Percentiles rank a stretch among this genome's conserved stretches.
Evolutionary conservation across 208 protist genomes (phyloP).

Genomic region (Histomonas meleagridis): DNA sequence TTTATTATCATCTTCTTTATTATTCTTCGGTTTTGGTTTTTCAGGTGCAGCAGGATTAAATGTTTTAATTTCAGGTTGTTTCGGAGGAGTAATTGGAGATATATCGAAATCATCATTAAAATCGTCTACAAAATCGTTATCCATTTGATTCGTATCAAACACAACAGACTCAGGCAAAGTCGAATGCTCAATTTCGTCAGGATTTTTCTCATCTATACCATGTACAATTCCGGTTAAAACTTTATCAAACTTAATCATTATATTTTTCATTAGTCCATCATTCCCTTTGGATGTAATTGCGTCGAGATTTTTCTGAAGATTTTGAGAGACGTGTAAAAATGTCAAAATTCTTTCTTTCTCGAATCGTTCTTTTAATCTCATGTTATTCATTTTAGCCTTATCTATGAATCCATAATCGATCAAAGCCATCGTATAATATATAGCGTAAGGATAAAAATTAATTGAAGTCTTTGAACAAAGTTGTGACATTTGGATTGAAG

Average conservation of each 20-base stretch:
- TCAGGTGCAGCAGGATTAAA: too few relatives aligned
- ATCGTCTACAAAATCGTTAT: too few relatives aligned
- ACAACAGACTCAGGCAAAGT: too few relatives aligned
- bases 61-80: too few relatives aligned
- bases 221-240: background rate
- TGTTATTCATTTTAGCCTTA: background rate
- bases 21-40: background rate
- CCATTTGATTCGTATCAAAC: too few relatives aligned
- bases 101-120: too few relatives aligned
- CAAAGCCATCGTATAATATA: background rate
- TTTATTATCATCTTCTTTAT: background rate
- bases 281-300: background rate
- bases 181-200: background rate
- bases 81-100: too few relatives aligned
- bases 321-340: background rate
- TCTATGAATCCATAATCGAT: background rate
- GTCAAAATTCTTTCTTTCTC: background rate
- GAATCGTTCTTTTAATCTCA: background rate
- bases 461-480: background rate
- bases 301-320: background rate
- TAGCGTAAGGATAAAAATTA: background rate
- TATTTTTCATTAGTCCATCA: background rate
- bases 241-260: background rate
- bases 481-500: background rate
- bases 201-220: background rate